These are phyloP conservation scores for Posidonia oceanica DNA, from an alignment of 116 monocot species.

Conservation along the genomic window DNA sequence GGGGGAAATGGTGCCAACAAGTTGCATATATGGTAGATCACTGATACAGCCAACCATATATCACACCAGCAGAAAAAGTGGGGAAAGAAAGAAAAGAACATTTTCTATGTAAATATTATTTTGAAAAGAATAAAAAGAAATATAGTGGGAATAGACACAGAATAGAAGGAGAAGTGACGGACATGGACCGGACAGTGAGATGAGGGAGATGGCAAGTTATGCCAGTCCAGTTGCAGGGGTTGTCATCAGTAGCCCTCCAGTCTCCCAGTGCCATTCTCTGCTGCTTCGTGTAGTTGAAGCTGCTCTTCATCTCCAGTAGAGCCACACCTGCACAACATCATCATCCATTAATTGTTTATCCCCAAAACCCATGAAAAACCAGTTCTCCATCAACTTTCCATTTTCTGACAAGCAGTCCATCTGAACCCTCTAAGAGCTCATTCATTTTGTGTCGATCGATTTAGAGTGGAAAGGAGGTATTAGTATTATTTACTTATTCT, in stretches of 20 bases:
- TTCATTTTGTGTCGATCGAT: no score
- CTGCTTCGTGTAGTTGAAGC: conserved; percentile 28
- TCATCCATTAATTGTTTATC: background rate
- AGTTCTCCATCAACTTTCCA: no score
- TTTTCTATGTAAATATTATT: background rate
- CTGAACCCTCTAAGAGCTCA: no score
- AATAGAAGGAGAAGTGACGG: background rate
- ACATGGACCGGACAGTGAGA: conserved; percentile 75
- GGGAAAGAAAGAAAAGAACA: background rate
- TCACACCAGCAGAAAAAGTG: background rate
- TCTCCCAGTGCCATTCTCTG: conserved; percentile 24
- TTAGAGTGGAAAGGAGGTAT: no score
- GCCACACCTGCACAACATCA: conserved; percentile 35
- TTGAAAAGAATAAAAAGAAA: background rate
- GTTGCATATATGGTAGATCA: conserved; percentile 83
- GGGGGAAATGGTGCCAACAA: conserved; percentile 71
- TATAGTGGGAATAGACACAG: background rate
- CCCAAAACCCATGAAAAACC: no score
- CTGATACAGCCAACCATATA: conserved; percentile 17
- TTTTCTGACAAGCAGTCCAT: no score
- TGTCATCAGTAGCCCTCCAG: conserved; percentile 53
- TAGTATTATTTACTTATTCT: no score
- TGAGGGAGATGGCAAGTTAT: conserved; percentile 66
- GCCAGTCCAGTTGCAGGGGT: conserved; percentile 88
- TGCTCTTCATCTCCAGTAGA: conserved; percentile 70